These are phyloP conservation scores for Pelargonium australe DNA, from an alignment of 441 rosid species.

Conservation along the genomic window DNA sequence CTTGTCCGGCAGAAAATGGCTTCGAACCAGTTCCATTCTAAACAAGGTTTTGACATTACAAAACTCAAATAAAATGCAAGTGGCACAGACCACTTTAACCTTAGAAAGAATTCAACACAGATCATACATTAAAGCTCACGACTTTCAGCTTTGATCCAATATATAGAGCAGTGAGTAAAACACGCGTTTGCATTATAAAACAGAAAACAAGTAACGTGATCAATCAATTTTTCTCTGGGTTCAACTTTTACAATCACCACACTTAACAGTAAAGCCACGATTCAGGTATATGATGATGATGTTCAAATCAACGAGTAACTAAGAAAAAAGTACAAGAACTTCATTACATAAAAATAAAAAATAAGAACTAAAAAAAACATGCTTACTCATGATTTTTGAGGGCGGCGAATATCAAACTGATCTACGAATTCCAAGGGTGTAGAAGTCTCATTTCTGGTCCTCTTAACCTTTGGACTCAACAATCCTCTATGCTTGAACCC, in stretches of 20 bases:
- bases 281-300: neutral
- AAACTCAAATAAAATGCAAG: neutral
- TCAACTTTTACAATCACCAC: neutral
- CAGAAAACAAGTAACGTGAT: neutral
- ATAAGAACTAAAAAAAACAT: neutral
- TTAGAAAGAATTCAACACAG: no score
- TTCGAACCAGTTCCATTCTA: neutral
- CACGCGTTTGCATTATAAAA: neutral
- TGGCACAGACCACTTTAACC: neutral
- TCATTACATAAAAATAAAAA: neutral
- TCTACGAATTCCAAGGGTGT: conserved; percentile 75
- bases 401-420: conserved; percentile 72
- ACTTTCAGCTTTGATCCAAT: neutral
- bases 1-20: neutral
- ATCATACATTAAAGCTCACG: neutral
- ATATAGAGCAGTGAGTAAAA: neutral
- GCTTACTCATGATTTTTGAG: conserved; percentile 16
- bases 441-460: conserved; percentile 75
- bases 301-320: neutral
- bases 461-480: conserved; percentile 82
- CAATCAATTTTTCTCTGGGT: neutral
- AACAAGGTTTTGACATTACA: no score
- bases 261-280: neutral
- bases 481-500: conserved; percentile 86
- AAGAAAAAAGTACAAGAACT: neutral